phyloP scores from a whole-genome alignment of 2,329 filamentous ascomycete genomes.

The Colletotrichum eleusines region DNA sequence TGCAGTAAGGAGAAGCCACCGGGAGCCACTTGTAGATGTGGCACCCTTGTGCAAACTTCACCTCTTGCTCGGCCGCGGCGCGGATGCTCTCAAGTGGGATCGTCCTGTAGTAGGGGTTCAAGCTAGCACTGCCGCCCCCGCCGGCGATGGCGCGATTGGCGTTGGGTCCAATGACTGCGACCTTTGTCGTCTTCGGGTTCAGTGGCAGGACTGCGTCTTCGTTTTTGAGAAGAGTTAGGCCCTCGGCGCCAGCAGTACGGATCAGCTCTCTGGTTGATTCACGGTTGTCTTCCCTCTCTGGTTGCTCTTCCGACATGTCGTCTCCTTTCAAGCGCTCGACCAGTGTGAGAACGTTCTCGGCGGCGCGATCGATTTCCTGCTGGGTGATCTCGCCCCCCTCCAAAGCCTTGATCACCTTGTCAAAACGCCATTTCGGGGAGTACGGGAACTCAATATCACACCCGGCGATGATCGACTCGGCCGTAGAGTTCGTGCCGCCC shows the following conservation, averaged over 20 bases:
- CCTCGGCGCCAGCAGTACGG: slow-evolving; percentile 70
- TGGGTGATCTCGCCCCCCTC: slow-evolving; percentile 61
- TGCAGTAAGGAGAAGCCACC: slow-evolving; percentile 70
- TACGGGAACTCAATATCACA: slow-evolving; percentile 71
- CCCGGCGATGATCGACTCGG: slow-evolving; percentile 66
- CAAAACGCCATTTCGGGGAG: slow-evolving; percentile 66
- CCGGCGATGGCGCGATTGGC: slow-evolving; percentile 76
- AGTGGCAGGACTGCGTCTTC: slow-evolving; percentile 70
- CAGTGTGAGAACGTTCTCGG: slow-evolving; percentile 69
- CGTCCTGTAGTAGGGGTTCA: slow-evolving; percentile 77
- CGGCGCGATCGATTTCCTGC: slow-evolving; percentile 67
- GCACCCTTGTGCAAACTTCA: slow-evolving; percentile 71
- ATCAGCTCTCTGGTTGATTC: slow-evolving; percentile 71
- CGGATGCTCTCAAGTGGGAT: slow-evolving; percentile 74
- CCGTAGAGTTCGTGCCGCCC: slow-evolving; percentile 68
- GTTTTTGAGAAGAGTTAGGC: slow-evolving; percentile 74
- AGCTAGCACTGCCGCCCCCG: slow-evolving; percentile 75
- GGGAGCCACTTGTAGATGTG: slow-evolving; percentile 76
- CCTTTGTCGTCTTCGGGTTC: slow-evolving; percentile 64
- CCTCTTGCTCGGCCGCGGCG: slow-evolving; percentile 63
- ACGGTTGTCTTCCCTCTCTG: slow-evolving; percentile 68
- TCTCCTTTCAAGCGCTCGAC: slow-evolving; percentile 72
- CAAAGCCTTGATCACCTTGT: slow-evolving; percentile 67
- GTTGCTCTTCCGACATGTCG: slow-evolving; percentile 67
- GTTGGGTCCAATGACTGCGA: slow-evolving; percentile 76